Evolutionary conservation across 106 monocot species (phyloP).

Genomic region (Dioscorea dumetorum): DNA sequence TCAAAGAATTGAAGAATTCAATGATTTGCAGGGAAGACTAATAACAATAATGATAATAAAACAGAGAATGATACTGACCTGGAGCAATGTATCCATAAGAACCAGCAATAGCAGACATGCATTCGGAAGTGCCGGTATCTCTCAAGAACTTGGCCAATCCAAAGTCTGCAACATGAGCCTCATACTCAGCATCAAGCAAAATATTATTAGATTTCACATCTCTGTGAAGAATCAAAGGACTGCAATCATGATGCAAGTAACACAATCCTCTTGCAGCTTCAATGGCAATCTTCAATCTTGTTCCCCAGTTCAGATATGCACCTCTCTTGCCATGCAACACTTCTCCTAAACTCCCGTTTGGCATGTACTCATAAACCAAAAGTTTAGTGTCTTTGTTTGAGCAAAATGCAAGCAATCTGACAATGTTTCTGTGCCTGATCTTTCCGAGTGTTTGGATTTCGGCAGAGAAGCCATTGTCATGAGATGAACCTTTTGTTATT

Average conservation of each 20-base stretch:
- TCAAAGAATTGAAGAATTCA: no score
- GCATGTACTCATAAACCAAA: constrained; percentile 69
- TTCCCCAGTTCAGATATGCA: constrained; percentile 28
- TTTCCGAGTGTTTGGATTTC: constrained; percentile 55
- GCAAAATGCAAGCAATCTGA: constrained; percentile 47
- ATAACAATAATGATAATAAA: no score
- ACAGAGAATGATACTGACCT: constrained; percentile 15
- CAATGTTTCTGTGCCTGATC: constrained; percentile 61
- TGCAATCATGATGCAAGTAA: constrained; percentile 58
- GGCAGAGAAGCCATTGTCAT: constrained; percentile 48
- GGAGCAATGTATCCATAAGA: constrained; percentile 76
- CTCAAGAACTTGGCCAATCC: constrained; percentile 57
- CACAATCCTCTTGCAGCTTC: constrained; percentile 58
- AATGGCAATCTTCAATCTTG: constrained; percentile 33
- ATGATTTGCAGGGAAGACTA: no score
- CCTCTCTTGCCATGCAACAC: constrained; percentile 48
- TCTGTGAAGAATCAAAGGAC: constrained; percentile 47
- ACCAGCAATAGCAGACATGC: constrained; percentile 71
- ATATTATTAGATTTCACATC: constrained; percentile 75
- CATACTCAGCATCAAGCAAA: constrained; percentile 33
- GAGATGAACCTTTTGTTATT: constrained; percentile 23
- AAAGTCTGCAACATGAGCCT: constrained; percentile 63
- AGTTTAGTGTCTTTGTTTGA: constrained; percentile 42
- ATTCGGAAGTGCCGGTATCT: constrained; percentile 46
- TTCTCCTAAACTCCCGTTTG: constrained; percentile 56